Percentiles rank a stretch among this genome's conserved stretches.
phyloP scores from a whole-genome alignment of 768 basidiomycete species.

The Leucosporidium yakuticum region DNA sequence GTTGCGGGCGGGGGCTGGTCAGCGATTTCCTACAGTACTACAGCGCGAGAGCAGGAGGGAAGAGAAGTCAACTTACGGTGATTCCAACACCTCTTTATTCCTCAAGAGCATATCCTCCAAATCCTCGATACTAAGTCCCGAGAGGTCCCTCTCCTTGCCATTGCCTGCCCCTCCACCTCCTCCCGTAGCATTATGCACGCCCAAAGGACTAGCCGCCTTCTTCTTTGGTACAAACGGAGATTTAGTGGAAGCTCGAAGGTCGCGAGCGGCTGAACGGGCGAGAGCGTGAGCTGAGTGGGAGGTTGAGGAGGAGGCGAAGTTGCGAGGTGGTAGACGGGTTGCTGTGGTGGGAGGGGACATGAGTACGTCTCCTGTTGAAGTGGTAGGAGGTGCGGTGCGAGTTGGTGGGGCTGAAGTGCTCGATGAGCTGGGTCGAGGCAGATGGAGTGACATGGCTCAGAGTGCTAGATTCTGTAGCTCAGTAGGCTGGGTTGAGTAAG shows the following conservation, averaged over 20 bases:
- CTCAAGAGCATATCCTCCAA: constrained; percentile 12
- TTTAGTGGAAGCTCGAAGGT: neutral
- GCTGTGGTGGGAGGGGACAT: neutral
- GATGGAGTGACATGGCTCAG: neutral
- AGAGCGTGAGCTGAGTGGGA: neutral
- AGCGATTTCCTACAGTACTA: neutral
- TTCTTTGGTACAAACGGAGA: constrained; percentile 23
- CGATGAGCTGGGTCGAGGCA: neutral
- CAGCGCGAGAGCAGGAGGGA: neutral
- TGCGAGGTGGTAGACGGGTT: neutral
- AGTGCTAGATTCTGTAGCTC: neutral
- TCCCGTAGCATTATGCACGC: neutral
- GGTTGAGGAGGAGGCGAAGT: neutral
- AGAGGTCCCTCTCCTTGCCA: constrained; percentile 26
- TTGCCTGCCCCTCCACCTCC: neutral
- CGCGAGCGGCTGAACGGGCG: neutral
- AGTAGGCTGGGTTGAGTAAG: neutral
- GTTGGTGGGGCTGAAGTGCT: neutral
- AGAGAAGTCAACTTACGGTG: constrained; percentile 16
- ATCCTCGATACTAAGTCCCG: constrained; percentile 4
- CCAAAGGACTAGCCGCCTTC: neutral
- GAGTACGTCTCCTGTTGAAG: neutral
- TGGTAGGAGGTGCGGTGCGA: neutral
- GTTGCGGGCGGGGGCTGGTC: too few species aligned
- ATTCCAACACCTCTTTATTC: constrained; percentile 15